phyloP scores from a whole-genome alignment of 164 flowering plant genomes.

The Piper longum region DNA sequence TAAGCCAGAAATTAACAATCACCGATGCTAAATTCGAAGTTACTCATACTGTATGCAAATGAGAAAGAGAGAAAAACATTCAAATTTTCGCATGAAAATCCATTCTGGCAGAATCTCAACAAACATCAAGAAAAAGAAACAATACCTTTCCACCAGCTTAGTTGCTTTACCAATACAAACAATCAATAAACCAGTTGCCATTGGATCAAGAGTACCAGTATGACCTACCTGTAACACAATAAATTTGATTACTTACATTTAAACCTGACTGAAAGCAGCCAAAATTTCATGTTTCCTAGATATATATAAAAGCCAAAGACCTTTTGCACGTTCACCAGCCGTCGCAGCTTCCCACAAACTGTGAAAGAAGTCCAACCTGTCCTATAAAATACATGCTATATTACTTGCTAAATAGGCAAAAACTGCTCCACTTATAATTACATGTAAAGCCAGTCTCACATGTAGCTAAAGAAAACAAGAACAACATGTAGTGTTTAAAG shows the following conservation, averaged over 20 bases:
- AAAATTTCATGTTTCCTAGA: constrained; percentile 1
- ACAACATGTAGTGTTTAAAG: neutral
- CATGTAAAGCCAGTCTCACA: neutral
- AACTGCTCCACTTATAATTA: neutral
- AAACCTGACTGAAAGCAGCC: neutral
- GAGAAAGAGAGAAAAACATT: too few relatives aligned
- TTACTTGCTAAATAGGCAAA: neutral
- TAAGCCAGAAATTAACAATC: too few relatives aligned
- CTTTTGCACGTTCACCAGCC: constrained; percentile 84
- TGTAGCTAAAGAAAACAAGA: neutral
- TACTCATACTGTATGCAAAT: too few relatives aligned
- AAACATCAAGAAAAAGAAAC: neutral
- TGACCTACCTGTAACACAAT: constrained; percentile 68
- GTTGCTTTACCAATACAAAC: constrained; percentile 98
- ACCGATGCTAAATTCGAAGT: too few relatives aligned
- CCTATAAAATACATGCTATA: neutral
- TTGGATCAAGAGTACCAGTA: constrained; percentile 98
- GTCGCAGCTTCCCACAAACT: constrained; percentile 93
- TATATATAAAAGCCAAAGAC: constrained; percentile 16
- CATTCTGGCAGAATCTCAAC: neutral
- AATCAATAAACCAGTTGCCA: constrained; percentile 95
- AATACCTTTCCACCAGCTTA: constrained; percentile 76
- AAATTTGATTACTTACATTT: neutral
- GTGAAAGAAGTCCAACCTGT: constrained; percentile 99
- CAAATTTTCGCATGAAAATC: neutral